Evolutionary conservation across 495 filamentous ascomycete genomes (phyloP).

Genomic region (Trichoderma gamsii): DNA sequence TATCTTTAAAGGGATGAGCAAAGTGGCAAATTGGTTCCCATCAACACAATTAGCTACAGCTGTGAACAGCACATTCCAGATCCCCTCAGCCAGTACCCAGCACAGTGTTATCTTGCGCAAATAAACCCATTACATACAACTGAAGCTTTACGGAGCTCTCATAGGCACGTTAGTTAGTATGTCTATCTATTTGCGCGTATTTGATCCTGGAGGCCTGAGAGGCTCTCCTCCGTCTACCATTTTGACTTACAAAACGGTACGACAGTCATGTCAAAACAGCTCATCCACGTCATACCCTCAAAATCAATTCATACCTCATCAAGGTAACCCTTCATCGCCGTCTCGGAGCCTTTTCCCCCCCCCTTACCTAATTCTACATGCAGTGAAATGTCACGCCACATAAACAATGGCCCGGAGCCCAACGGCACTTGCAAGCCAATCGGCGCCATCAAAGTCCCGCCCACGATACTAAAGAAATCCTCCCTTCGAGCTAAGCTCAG

Average conservation of each 20-base stretch:
- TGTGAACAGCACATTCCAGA: too few species aligned
- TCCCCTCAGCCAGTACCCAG: too few species aligned
- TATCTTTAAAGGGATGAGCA: too few species aligned
- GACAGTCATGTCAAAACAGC: too few species aligned
- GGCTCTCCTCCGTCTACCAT: too few species aligned
- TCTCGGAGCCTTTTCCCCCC: neutral
- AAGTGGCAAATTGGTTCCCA: too few species aligned
- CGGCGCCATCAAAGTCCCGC: neutral
- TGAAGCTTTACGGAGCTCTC: neutral
- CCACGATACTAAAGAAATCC: neutral
- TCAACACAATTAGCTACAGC: too few species aligned
- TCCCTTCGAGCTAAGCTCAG: neutral
- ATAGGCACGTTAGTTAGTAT: neutral
- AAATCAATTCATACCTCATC: neutral
- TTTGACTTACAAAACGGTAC: too few species aligned
- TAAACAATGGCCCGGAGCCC: neutral
- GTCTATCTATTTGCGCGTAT: too few species aligned
- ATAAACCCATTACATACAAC: too few species aligned
- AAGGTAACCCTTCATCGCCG: neutral
- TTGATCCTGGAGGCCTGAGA: too few species aligned
- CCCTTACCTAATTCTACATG: neutral
- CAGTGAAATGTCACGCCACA: neutral
- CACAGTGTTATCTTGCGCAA: too few species aligned
- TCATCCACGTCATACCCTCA: neutral
- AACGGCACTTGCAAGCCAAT: constrained; percentile 8